Percentiles rank a stretch among this genome's conserved stretches.
Conservation (phyloP, 306 rosid species). For the Cicer arietinum region DNA sequence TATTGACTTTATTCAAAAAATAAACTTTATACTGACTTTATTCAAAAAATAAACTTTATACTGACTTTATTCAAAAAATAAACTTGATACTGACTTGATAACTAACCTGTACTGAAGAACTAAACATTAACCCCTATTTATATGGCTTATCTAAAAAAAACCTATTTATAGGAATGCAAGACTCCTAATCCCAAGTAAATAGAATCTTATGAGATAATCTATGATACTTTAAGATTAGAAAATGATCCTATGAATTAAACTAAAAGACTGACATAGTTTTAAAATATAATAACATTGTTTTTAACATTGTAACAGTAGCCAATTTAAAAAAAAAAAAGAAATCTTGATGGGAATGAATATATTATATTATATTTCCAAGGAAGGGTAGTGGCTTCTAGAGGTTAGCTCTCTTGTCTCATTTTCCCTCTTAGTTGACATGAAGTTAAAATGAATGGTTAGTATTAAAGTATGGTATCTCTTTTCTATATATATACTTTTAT, state of each 20-base stretch:
- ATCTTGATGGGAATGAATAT: background rate
- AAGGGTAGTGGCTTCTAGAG: background rate
- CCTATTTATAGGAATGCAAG: too few species aligned
- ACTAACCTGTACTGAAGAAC: too few species aligned
- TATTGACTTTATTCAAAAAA: too few species aligned
- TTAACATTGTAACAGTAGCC: background rate
- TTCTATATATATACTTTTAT: background rate
- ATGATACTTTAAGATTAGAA: background rate
- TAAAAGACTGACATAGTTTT: background rate
- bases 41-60: too few species aligned
- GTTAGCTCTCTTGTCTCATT: conserved; percentile 6
- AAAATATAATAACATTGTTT: too few species aligned
- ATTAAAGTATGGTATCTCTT: background rate
- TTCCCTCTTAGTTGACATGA: background rate
- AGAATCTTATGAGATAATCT: background rate
- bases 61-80: too few species aligned
- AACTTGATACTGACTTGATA: too few species aligned
- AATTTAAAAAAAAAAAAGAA: background rate
- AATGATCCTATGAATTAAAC: background rate
- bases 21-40: too few species aligned
- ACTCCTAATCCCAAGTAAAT: too few species aligned
- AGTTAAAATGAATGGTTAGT: background rate
- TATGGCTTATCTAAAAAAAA: too few species aligned
- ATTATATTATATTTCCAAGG: conserved; percentile 4
- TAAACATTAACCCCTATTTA: too few species aligned